These are phyloP conservation scores for Rosa chinensis DNA, from an alignment of 306 rosid genomes.

Conservation along the genomic window DNA sequence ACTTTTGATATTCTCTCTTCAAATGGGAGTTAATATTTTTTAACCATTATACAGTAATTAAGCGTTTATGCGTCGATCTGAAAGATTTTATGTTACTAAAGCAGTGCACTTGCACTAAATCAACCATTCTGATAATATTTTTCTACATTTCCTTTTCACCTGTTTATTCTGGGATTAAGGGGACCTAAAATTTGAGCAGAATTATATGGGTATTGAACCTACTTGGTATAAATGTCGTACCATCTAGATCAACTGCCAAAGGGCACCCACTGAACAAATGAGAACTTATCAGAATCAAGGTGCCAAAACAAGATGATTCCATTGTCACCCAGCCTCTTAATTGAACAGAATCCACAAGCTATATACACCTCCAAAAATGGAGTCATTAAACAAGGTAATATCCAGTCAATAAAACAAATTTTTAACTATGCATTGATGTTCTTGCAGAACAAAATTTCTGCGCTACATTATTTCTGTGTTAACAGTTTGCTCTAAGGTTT, in stretches of 20 bases:
- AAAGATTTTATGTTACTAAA: too few relatives aligned
- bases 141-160: background rate
- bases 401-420: background rate
- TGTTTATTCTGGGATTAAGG: background rate
- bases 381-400: background rate
- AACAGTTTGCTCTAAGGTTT: background rate
- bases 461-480: conserved; percentile 16
- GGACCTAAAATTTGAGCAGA: too few relatives aligned
- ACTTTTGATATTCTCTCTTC: too few relatives aligned
- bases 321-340: background rate
- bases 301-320: background rate
- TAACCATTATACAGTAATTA: too few relatives aligned
- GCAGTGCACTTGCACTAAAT: too few relatives aligned
- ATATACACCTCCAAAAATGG: background rate
- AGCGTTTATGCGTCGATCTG: too few relatives aligned
- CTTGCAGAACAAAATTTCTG: background rate
- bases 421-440: background rate
- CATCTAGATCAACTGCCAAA: background rate
- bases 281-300: background rate
- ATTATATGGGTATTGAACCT: background rate
- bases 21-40: too few relatives aligned
- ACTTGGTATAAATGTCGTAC: background rate
- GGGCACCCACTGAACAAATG: background rate
- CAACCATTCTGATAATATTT: background rate
- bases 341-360: background rate